Evolutionary conservation across 1,139 yeast genomes (phyloP).

Genomic region (Candida pseudocylindracea): DNA sequence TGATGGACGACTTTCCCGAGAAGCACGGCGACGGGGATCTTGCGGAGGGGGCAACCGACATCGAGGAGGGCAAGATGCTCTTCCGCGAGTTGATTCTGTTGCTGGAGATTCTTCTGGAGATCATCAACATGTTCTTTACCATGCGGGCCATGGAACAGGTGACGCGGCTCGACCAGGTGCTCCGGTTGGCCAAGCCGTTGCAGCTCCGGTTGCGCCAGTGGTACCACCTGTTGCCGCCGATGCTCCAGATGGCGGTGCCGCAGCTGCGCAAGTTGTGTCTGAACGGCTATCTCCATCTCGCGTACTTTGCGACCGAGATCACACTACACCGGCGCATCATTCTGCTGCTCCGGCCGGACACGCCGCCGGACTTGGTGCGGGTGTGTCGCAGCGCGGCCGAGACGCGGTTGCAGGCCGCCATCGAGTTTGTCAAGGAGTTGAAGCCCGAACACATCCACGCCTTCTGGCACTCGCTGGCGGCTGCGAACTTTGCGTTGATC

Average conservation of each 20-base stretch:
- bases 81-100: constrained; percentile 51
- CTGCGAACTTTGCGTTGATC: constrained; percentile 56
- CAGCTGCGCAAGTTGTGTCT: constrained; percentile 38
- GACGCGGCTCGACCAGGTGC: constrained; percentile 36
- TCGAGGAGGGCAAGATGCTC: constrained; percentile 47
- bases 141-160: constrained; percentile 37
- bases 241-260: constrained; percentile 39
- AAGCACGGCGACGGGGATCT: constrained; percentile 33
- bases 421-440: constrained; percentile 55
- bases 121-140: constrained; percentile 47
- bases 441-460: constrained; percentile 68
- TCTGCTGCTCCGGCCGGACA: constrained; percentile 25
- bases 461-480: constrained; percentile 73
- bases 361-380: constrained; percentile 28
- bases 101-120: constrained; percentile 50
- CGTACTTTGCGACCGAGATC: constrained; percentile 75
- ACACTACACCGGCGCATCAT: constrained; percentile 68
- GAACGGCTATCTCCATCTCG: constrained; percentile 60
- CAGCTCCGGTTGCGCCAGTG: constrained; percentile 62
- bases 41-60: constrained; percentile 43
- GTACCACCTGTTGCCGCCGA: constrained; percentile 62
- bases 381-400: constrained; percentile 76
- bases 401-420: constrained; percentile 58
- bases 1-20: constrained; percentile 60
- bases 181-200: constrained; percentile 63